Evolutionary conservation across 768 basidiomycete genomes (phyloP).

Genomic region (Kwoniella sp.): DNA sequence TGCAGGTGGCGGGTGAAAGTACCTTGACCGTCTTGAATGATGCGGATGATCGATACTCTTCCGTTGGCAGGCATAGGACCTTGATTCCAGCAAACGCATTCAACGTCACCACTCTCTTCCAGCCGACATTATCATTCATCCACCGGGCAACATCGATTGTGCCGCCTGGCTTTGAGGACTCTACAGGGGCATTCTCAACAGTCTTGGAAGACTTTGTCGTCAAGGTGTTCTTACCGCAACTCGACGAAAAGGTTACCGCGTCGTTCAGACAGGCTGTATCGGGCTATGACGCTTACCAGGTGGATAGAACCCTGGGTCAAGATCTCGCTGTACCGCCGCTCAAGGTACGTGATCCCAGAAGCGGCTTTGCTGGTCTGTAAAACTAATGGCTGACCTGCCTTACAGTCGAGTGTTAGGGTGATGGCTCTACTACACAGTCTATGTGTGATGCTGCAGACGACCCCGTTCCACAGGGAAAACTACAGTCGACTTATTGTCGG

Average conservation of each 20-base stretch:
- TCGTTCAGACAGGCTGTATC: conserved; percentile 84
- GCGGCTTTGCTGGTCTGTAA: background rate
- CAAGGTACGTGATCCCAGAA: conserved; percentile 61
- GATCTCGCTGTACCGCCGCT: conserved; percentile 74
- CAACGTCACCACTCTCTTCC: conserved; percentile 91
- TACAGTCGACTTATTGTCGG: conserved; percentile 91
- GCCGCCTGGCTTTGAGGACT: conserved; percentile 58
- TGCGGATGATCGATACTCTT: conserved; percentile 72
- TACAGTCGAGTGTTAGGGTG: conserved; percentile 77
- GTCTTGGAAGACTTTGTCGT: conserved; percentile 91
- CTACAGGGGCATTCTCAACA: conserved; percentile 62
- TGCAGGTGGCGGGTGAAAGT: conserved; percentile 25
- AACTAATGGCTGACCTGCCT: conserved; percentile 4
- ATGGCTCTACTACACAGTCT: conserved; percentile 89
- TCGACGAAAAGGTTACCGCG: conserved; percentile 88
- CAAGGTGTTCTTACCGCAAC: conserved; percentile 86
- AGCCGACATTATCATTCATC: conserved; percentile 85
- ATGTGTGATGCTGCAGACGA: conserved; percentile 83
- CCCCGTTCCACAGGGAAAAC: conserved; percentile 92
- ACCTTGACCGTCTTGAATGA: conserved; percentile 61
- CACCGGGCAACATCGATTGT: conserved; percentile 43
- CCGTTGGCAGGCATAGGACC: conserved; percentile 75
- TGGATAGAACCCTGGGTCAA: conserved; percentile 69
- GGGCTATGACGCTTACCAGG: conserved; percentile 82
- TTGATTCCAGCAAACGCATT: conserved; percentile 90